A percentile compares a stretch with the other conserved stretches of the same genome.
Conservation (phyloP, 108 stramenopile species). For the Fragilaria radians region DNA sequence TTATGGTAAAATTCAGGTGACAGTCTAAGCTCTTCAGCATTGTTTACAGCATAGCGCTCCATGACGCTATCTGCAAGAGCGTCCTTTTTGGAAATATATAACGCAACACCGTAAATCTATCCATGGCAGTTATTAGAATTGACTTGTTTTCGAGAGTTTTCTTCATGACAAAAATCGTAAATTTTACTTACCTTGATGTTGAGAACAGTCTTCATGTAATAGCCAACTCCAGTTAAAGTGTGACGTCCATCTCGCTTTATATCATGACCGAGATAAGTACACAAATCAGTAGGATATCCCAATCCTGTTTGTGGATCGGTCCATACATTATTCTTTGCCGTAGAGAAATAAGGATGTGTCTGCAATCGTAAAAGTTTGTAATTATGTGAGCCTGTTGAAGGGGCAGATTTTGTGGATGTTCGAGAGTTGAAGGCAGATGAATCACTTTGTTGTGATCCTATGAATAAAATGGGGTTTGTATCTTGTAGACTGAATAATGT, state of each 20-base stretch:
- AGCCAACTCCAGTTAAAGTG: slow-evolving; percentile 79
- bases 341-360: slow-evolving; percentile 64
- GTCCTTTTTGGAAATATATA: slow-evolving; percentile 77
- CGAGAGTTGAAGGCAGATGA: slow-evolving; percentile 7
- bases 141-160: neutral
- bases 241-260: slow-evolving; percentile 68
- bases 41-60: slow-evolving; percentile 44
- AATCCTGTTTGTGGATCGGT: slow-evolving; percentile 65
- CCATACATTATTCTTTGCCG: slow-evolving; percentile 65
- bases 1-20: slow-evolving; percentile 62
- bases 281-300: slow-evolving; percentile 65
- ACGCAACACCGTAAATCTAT: slow-evolving; percentile 78
- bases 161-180: neutral
- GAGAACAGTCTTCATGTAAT: slow-evolving; percentile 67
- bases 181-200: slow-evolving; percentile 61
- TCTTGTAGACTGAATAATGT: neutral
- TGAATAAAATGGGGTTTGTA: neutral
- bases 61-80: slow-evolving; percentile 68
- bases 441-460: neutral
- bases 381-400: slow-evolving; percentile 15
- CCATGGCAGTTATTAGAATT: neutral
- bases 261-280: slow-evolving; percentile 60
- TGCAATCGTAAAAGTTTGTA: slow-evolving; percentile 35
- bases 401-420: slow-evolving; percentile 8
- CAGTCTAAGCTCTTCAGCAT: slow-evolving; percentile 59